These are phyloP conservation scores for Galeopsis tetrahit DNA, from an alignment of 257 asterid species.

Conservation along the genomic window DNA sequence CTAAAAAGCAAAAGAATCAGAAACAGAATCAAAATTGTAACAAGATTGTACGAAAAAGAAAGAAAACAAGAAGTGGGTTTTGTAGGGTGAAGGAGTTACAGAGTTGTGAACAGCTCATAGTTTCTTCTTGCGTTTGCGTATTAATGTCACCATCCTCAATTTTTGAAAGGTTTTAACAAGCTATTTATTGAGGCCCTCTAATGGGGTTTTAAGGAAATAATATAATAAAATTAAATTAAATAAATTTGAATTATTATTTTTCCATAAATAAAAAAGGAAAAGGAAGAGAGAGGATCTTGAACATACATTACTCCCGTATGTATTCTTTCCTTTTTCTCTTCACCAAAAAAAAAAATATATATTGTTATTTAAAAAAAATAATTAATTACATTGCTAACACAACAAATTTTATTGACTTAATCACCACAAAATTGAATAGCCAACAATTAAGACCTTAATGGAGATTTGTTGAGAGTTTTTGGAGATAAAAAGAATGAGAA, in stretches of 20 bases:
- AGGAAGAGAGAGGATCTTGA: conserved; percentile 17
- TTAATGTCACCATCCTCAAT: conserved; percentile 37
- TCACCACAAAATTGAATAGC: too few species aligned
- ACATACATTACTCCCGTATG: background rate
- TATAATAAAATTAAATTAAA: background rate
- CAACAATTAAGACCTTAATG: too few species aligned
- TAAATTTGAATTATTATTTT: too few species aligned
- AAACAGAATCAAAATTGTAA: conserved; percentile 7
- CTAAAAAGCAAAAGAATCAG: background rate
- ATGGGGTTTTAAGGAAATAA: conserved; percentile 30
- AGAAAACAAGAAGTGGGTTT: conserved; percentile 12
- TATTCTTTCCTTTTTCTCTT: conserved; percentile 8
- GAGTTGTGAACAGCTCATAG: conserved; percentile 61
- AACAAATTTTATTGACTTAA: too few species aligned
- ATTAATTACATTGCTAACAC: too few species aligned
- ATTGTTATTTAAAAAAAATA: too few species aligned
- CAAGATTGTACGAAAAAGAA: conserved; percentile 36
- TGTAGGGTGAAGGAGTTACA: conserved; percentile 27
- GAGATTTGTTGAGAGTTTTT: too few species aligned
- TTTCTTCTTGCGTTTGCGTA: conserved; percentile 28
- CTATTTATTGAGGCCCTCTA: conserved; percentile 34
- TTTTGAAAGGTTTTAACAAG: conserved; percentile 25
- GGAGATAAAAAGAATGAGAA: too few species aligned
- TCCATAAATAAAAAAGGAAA: background rate
- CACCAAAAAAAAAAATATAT: too few species aligned